Conservation (phyloP, 176 grass and related monocot genomes). For the Paspalum vaginatum region DNA sequence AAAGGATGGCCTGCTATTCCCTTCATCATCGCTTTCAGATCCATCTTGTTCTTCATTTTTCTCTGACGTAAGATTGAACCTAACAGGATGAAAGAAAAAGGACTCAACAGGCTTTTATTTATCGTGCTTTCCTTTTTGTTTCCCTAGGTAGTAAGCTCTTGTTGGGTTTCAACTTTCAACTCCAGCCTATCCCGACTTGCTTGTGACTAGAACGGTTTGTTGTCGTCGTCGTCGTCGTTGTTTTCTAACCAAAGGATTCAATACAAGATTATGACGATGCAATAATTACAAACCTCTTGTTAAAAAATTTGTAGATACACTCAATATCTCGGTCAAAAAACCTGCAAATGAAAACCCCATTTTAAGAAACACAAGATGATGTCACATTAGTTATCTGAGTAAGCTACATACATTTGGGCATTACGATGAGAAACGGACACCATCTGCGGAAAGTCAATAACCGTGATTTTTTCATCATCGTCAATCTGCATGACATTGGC, state of each 20-base stretch:
- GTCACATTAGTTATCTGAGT: constrained; percentile 8
- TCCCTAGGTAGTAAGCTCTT: too few relatives aligned
- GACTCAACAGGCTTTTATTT: not conserved
- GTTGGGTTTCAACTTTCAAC: too few relatives aligned
- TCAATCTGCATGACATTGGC: constrained; percentile 63
- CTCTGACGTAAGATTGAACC: constrained; percentile 81
- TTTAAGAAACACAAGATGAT: not conserved
- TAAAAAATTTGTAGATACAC: constrained; percentile 97
- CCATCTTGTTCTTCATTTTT: constrained; percentile 48
- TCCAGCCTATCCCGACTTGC: too few relatives aligned
- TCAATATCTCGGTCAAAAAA: constrained; percentile 93
- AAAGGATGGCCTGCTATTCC: constrained; percentile 70
- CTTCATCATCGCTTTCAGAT: constrained; percentile 54
- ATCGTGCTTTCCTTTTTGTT: too few relatives aligned
- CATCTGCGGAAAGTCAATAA: constrained; percentile 99
- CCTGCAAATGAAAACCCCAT: constrained; percentile 49
- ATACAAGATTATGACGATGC: not conserved
- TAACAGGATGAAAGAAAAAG: constrained; percentile 42
- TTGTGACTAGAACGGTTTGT: too few relatives aligned
- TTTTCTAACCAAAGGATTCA: not conserved
- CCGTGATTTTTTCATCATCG: constrained; percentile 77
- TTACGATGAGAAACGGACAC: constrained; percentile 95
- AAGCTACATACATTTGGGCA: constrained; percentile 78
- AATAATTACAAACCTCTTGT: constrained; percentile 69
- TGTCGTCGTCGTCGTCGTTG: too few relatives aligned